These are phyloP conservation scores for Candida gigantensis DNA, from an alignment of 1,139 yeast species.

Conservation along the genomic window DNA sequence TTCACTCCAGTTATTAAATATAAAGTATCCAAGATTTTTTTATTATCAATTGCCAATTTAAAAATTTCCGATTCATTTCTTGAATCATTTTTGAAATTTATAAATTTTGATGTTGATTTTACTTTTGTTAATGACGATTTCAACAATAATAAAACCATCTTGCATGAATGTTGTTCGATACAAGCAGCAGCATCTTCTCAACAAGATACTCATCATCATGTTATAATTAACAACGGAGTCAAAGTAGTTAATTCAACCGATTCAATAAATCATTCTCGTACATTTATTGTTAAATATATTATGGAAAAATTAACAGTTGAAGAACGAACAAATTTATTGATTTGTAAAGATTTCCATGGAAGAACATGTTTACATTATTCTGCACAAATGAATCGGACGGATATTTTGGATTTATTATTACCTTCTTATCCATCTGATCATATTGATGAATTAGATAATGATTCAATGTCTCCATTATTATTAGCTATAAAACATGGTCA, in stretches of 20 bases:
- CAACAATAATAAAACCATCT: conserved; percentile 41
- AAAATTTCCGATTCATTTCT: conserved; percentile 52
- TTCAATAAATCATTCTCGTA: conserved; percentile 42
- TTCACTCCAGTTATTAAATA: conserved; percentile 23
- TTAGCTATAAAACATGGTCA: conserved; percentile 75
- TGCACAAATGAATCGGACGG: conserved; percentile 64
- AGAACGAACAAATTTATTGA: conserved; percentile 26
- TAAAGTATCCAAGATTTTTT: conserved; percentile 63
- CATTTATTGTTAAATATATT: conserved; percentile 38
- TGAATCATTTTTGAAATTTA: conserved; percentile 43
- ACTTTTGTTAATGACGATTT: conserved; percentile 40
- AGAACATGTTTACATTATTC: conserved; percentile 89
- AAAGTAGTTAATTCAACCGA: conserved; percentile 45
- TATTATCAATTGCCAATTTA: conserved; percentile 57
- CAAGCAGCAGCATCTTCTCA: conserved; percentile 35
- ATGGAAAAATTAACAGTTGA: conserved; percentile 25
- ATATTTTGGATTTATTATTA: conserved; percentile 49
- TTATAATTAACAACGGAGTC: conserved; percentile 46
- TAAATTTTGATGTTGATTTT: conserved; percentile 46
- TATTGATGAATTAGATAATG: conserved; percentile 62
- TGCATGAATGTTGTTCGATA: conserved; percentile 50
- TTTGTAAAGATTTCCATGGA: conserved; percentile 65
- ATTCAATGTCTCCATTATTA: conserved; percentile 77
- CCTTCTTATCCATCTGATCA: conserved; percentile 38
- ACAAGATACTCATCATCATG: conserved; percentile 34